Conservation (phyloP, 2,329 filamentous ascomycete genomes). For the Metarhizium anisopliae region DNA sequence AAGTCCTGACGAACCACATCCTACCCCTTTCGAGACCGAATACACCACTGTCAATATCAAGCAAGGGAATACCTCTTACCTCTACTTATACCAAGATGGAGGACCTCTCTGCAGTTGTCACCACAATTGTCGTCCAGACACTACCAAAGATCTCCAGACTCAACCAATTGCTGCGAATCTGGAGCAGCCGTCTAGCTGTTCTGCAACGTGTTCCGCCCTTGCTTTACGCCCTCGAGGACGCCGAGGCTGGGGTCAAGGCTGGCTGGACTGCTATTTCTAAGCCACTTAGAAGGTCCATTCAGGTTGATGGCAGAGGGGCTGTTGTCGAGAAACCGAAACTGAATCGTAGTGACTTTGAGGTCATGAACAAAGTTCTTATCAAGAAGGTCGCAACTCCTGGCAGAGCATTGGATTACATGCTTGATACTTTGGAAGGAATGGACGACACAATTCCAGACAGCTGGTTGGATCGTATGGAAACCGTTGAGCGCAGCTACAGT, state of each 20-base stretch:
- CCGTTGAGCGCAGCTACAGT: slow-evolving; percentile 66
- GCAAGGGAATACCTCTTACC: slow-evolving; percentile 28
- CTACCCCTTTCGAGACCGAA: slow-evolving; percentile 37
- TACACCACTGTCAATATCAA: slow-evolving; percentile 24
- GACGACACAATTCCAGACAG: slow-evolving; percentile 74
- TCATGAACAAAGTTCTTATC: slow-evolving; percentile 57
- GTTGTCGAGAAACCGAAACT: slow-evolving; percentile 17
- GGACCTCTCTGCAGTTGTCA: slow-evolving; percentile 83
- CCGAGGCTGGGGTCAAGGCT: slow-evolving; percentile 53
- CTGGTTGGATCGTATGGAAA: slow-evolving; percentile 85
- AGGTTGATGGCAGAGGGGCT: slow-evolving; percentile 9
- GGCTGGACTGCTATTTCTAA: slow-evolving; percentile 55
- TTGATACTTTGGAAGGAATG: slow-evolving; percentile 77
- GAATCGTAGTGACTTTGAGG: slow-evolving; percentile 38
- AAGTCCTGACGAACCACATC: slow-evolving; percentile 76
- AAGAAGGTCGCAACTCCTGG: slow-evolving; percentile 63
- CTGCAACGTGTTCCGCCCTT: slow-evolving; percentile 65
- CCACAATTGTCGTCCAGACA: slow-evolving; percentile 82
- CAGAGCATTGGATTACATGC: slow-evolving; percentile 68
- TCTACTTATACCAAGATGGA: slow-evolving; percentile 64
- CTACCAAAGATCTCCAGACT: slow-evolving; percentile 73
- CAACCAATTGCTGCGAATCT: slow-evolving; percentile 62
- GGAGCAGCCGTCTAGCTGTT: slow-evolving; percentile 69
- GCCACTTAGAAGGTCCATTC: slow-evolving; percentile 12
- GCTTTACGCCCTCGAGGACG: slow-evolving; percentile 55